Base-by-base conservation (phyloP, 192 early-diverging fungal species). In the Obelidium mucronatum region DNA sequence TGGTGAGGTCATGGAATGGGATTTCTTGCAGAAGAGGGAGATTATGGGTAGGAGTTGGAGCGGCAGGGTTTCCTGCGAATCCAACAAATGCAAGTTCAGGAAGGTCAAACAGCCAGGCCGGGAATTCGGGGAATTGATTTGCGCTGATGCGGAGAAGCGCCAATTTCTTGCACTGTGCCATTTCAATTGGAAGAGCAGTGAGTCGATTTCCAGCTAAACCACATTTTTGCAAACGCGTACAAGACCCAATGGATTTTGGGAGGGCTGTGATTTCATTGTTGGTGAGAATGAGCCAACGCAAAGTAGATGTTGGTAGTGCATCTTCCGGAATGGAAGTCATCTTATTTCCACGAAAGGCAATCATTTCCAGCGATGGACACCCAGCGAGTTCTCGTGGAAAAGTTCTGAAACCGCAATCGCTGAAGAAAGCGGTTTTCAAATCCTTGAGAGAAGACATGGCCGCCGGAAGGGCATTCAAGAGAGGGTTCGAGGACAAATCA, bases 211-310 rank as follows among this genome's bases (percentile, higher is more conserved):
- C 62, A 1, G 72, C 62, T 33, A 79, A 51, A 71, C 74, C 74
- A 3, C 36, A 39, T 39, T 79, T 79, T 34, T 74, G 40, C 3
- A 79, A 64, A 1, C 55, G 8, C 3, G 24, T 3, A 26, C 62
- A 68, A 24, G 19, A 19, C 2, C 78, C 78, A 22, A 79, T 79
- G 24, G 8, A 37, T 19, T 24, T 15, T n/a, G 78, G 78, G 3
- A 79, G 54, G 19, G 48, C 8, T 11, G 35, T 36, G 13, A 79
- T 53, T 5, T 60, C 8, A 53, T 79, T 79, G 64, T 79, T 73
- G 24, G 78, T 79, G 63, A 79, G 72, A 2, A 79, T 79, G 2
- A 79, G 64, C 78, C 78, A 79, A 0, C 72, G 48, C 3, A 79
- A 48, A 30, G 33, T 58, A 26, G 62, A 34, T 33, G 4, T 53